phyloP scores from a whole-genome alignment of 2,329 filamentous ascomycete genomes.

The Cladorrhinum sp. region DNA sequence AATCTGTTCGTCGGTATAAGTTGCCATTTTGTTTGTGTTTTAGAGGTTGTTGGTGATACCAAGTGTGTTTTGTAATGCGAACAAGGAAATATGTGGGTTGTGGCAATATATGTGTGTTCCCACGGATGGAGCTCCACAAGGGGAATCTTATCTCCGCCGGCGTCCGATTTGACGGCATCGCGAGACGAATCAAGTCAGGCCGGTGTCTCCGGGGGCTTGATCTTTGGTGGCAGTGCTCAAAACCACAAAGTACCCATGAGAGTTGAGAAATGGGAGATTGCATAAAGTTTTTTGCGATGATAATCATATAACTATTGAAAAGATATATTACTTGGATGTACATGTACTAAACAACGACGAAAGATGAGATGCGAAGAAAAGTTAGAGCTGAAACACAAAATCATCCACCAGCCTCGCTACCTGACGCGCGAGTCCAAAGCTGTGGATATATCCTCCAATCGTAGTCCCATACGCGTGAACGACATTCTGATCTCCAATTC shows the following conservation, averaged over 20 bases:
- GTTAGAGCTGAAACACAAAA: neutral
- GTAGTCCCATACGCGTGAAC: constrained; percentile 24
- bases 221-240: too few relatives aligned
- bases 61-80: neutral
- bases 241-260: too few relatives aligned
- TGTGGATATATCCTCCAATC: constrained; percentile 26
- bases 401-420: constrained; percentile 13
- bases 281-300: too few relatives aligned
- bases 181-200: neutral
- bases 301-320: too few relatives aligned
- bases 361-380: neutral
- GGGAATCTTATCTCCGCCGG: neutral
- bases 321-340: too few relatives aligned
- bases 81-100: neutral
- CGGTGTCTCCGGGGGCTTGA: too few relatives aligned
- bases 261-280: too few relatives aligned
- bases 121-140: neutral
- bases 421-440: constrained; percentile 21
- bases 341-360: neutral
- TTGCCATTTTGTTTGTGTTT: constrained; percentile 6
- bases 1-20: constrained; percentile 31
- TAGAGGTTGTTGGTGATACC: neutral
- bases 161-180: neutral
- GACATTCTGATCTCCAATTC: constrained; percentile 15
- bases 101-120: neutral